Base-by-base conservation (phyloP, 2,329 filamentous ascomycete species). In the Allantophomopsis cytisporea region DNA sequence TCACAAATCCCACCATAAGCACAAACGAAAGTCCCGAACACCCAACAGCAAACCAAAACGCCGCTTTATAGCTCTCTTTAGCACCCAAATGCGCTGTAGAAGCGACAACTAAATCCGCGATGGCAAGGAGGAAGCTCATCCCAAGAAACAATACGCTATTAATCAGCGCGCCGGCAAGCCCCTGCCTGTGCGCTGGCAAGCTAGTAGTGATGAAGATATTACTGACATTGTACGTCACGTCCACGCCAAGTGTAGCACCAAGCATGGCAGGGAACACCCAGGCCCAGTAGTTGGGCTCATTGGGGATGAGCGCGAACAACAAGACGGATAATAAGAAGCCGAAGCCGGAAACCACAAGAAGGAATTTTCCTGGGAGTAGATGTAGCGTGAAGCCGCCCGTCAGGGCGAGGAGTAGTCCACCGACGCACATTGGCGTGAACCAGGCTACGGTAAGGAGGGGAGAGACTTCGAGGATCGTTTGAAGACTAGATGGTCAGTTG, bases 191-290 rank as follows among this genome's bases (percentile, higher is more conserved):
- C 2, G 64, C 63, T 0, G 80, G 77, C 46, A 85, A 61, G 14
- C 68, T 71, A 0, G 80, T 85, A 0, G 80, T 85, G 54, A 84
- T 80, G 57, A 82, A 86, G 43, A 87, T 69, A 49, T 79, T 85
- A 16, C 73, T 73, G 3, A 86, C 69, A 50, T 77, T 83, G 59
- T 76, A 85, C n/a, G 72, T 73, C 38, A 85, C 72, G 50, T 87
- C 82, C 42, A 86, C 73, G 15, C 77, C 80, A 28, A 85, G 63
- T 0, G 81, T 87, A 13, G 66, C 68, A 44, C 74, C 70, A 3
- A 78, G 50, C 73, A 80, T 80, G 39, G 73, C 62, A 0, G 82
- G 79, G 51, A 88, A 85, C 16, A 84, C 66, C 50, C 72, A 87
- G 0, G 77, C 71, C 83, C 83, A 89, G 63, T 58, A 58, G 8